Percentiles rank a stretch among this genome's conserved stretches.
phyloP scores from a whole-genome alignment of 805 yeast genomes.

The Lipomyces japonicus region DNA sequence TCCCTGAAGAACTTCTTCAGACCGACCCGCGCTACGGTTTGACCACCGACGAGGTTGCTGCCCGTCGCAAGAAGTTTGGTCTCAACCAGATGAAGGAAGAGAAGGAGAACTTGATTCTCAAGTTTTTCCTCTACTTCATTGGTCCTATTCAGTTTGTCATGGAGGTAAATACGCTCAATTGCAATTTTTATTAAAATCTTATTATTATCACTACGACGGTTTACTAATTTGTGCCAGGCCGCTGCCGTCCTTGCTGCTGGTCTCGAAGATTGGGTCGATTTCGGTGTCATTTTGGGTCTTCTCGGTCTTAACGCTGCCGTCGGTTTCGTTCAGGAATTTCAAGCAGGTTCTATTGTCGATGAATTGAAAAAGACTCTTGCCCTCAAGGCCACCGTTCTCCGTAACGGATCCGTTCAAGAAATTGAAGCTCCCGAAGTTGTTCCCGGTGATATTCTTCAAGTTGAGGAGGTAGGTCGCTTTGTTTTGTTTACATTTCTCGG shows the following conservation, averaged over 20 bases:
- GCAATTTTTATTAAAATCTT: not conserved
- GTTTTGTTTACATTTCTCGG: no score
- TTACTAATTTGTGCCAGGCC: constrained; percentile 40
- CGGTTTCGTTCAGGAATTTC: constrained; percentile 96
- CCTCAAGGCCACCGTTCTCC: constrained; percentile 77
- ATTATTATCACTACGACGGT: not conserved
- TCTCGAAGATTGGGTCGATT: constrained; percentile 97
- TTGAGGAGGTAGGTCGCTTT: constrained; percentile 66
- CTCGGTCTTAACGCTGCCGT: constrained; percentile 82
- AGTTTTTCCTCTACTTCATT: constrained; percentile 81
- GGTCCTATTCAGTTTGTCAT: constrained; percentile 96
- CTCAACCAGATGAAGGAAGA: constrained; percentile 88
- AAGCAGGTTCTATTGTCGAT: constrained; percentile 96
- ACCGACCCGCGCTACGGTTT: constrained; percentile 79
- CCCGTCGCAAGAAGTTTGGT: constrained; percentile 88
- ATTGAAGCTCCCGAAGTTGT: constrained; percentile 80
- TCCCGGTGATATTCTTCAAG: constrained; percentile 90
- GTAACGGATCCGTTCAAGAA: constrained; percentile 76
- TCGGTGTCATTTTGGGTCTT: constrained; percentile 92
- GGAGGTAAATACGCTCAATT: constrained; percentile 46
- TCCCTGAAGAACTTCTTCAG: constrained; percentile 80
- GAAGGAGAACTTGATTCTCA: constrained; percentile 69
- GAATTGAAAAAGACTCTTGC: constrained; percentile 94
- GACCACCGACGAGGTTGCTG: constrained; percentile 67
- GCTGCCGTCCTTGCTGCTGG: constrained; percentile 95